Percentiles rank a stretch among this genome's conserved stretches.
Conservation (phyloP, 495 filamentous ascomycete species). For the Tuber borchii region DNA sequence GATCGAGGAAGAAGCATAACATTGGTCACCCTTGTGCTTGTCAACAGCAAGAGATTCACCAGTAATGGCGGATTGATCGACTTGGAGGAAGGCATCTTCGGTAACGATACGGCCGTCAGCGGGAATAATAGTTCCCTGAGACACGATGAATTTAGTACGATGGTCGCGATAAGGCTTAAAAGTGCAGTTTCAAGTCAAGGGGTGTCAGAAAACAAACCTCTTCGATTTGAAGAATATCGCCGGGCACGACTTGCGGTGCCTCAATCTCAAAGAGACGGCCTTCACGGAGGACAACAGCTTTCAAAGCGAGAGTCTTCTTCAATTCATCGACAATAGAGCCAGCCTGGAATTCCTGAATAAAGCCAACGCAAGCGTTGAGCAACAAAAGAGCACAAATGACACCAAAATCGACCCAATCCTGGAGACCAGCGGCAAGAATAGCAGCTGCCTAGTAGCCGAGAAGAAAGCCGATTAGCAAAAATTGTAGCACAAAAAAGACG, state of each 20-base stretch:
- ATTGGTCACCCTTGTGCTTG: slow-evolving; percentile 69
- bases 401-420: slow-evolving; percentile 77
- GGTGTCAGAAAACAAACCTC: slow-evolving; percentile 49
- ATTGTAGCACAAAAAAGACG: not conserved
- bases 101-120: slow-evolving; percentile 81
- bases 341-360: slow-evolving; percentile 82
- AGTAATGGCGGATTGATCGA: slow-evolving; percentile 88
- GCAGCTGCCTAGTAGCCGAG: slow-evolving; percentile 55
- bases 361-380: slow-evolving; percentile 80
- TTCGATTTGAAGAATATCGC: slow-evolving; percentile 82
- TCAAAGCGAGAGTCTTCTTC: slow-evolving; percentile 82
- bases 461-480: slow-evolving; percentile 6
- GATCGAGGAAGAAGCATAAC: slow-evolving; percentile 78
- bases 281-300: slow-evolving; percentile 76
- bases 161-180: slow-evolving; percentile 29
- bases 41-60: slow-evolving; percentile 89
- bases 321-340: slow-evolving; percentile 86
- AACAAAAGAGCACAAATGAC: slow-evolving; percentile 66
- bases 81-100: slow-evolving; percentile 71
- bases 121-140: slow-evolving; percentile 72
- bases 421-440: slow-evolving; percentile 68
- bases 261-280: slow-evolving; percentile 64
- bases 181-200: slow-evolving; percentile 7
- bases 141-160: slow-evolving; percentile 21
- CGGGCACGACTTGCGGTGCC: slow-evolving; percentile 73